Conservation (phyloP, 2,329 filamentous ascomycete genomes). For the Claviceps monticola region DNA sequence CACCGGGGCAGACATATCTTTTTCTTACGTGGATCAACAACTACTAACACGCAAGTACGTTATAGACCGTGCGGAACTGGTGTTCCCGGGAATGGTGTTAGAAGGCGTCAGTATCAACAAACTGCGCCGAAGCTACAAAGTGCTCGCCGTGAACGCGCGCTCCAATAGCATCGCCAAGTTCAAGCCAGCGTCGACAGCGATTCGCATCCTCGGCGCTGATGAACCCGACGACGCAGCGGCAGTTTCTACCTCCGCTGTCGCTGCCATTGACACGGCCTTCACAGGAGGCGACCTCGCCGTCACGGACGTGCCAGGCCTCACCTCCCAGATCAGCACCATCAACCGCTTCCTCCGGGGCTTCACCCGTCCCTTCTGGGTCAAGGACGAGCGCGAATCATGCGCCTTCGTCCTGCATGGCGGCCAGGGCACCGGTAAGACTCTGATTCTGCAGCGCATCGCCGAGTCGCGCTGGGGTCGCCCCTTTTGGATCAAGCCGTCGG, state of each 20-base stretch:
- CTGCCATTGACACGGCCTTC: neutral
- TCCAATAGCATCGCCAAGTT: slow-evolving; percentile 30
- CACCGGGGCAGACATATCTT: neutral
- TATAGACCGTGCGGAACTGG: slow-evolving; percentile 47
- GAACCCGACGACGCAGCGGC: slow-evolving; percentile 9
- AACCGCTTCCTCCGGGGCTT: slow-evolving; percentile 53
- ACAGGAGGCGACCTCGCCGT: slow-evolving; percentile 26
- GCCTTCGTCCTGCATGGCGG: slow-evolving; percentile 68
- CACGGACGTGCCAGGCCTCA: slow-evolving; percentile 52
- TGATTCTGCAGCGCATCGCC: slow-evolving; percentile 55
- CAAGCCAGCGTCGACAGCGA: slow-evolving; percentile 20
- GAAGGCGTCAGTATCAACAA: slow-evolving; percentile 36
- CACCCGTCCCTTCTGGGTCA: slow-evolving; percentile 20
- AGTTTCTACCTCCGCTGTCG: neutral
- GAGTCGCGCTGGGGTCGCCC: slow-evolving; percentile 57
- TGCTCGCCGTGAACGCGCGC: slow-evolving; percentile 40
- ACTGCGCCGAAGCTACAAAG: slow-evolving; percentile 33
- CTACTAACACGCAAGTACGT: neutral
- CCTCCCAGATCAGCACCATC: slow-evolving; percentile 47
- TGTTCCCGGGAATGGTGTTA: slow-evolving; percentile 58
- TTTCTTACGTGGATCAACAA: neutral
- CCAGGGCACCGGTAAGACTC: slow-evolving; percentile 71
- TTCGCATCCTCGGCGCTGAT: slow-evolving; percentile 23
- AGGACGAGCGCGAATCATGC: slow-evolving; percentile 26
- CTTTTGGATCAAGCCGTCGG: slow-evolving; percentile 41